Conservation (phyloP, 2,329 filamentous ascomycete genomes). For the Colletotrichum acutatum region DNA sequence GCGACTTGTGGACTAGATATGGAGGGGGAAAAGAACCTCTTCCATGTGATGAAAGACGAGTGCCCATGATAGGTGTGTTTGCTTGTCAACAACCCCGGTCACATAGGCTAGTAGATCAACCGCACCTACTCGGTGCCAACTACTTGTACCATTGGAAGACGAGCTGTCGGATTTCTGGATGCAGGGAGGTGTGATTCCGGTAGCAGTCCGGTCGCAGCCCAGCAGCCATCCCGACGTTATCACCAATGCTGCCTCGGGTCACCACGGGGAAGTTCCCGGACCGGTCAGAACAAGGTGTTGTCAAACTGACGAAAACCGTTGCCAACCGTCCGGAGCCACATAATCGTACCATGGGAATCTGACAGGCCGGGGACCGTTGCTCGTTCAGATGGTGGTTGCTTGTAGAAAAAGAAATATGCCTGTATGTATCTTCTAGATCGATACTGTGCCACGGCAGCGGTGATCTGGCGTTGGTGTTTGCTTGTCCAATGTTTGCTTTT, state of each 20-base stretch:
- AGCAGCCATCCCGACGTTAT: constrained; percentile 13
- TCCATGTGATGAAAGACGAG: constrained; percentile 1
- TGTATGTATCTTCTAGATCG: constrained; percentile 17
- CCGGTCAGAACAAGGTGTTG: constrained; percentile 20
- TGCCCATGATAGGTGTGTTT: constrained; percentile 4
- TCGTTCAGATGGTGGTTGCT: constrained; percentile 5
- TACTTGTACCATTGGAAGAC: not conserved
- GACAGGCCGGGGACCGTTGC: constrained; percentile 22
- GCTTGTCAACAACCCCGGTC: constrained; percentile 25
- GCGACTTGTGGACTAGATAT: constrained; percentile 8
- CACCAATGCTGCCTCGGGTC: constrained; percentile 7
- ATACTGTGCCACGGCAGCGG: constrained; percentile 6
- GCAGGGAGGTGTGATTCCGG: constrained; percentile 16
- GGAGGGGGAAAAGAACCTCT: not conserved
- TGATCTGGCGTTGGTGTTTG: not conserved
- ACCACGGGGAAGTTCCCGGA: constrained; percentile 29
- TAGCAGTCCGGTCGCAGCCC: constrained; percentile 2
- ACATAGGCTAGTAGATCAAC: constrained; percentile 22
- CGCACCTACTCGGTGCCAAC: constrained; percentile 8
- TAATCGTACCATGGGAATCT: constrained; percentile 9
- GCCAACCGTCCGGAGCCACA: constrained; percentile 12
- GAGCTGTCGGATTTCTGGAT: constrained; percentile 4
- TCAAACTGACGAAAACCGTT: constrained; percentile 16
- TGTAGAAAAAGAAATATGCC: constrained; percentile 9
- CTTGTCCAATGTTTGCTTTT: constrained; percentile 28